Conservation (phyloP, 306 rosid genomes). For the Begonia fuchsioides region DNA sequence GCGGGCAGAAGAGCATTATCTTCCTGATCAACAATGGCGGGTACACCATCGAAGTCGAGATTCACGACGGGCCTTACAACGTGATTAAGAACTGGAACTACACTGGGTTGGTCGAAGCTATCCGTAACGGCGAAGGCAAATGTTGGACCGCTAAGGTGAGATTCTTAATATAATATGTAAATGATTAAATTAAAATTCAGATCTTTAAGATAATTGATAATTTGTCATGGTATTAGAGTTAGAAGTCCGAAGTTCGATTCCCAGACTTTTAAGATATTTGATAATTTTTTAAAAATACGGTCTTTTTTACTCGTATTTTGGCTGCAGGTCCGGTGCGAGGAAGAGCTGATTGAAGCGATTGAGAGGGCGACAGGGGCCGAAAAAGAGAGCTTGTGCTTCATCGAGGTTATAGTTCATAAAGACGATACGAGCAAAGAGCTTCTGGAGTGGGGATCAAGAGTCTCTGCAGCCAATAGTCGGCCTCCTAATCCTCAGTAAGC, state of each 20-base stretch:
- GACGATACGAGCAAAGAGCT: too few species aligned
- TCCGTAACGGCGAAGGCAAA: conserved; percentile 53
- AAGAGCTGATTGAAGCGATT: conserved; percentile 43
- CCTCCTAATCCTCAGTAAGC: conserved; percentile 28
- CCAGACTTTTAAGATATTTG: too few species aligned
- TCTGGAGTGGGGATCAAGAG: conserved; percentile 61
- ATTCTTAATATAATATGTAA: too few species aligned
- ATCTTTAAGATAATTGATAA: too few species aligned
- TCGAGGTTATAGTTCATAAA: conserved; percentile 51
- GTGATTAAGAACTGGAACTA: conserved; percentile 64
- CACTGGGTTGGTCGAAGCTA: conserved; percentile 44
- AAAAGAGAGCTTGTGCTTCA: conserved; percentile 40
- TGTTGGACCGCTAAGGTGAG: conserved; percentile 66
- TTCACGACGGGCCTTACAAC: conserved; percentile 58
- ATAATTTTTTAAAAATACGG: too few species aligned
- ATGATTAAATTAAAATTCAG: too few species aligned
- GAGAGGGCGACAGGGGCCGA: conserved; percentile 25
- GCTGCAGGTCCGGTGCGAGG: conserved; percentile 38
- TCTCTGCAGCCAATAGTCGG: conserved; percentile 23
- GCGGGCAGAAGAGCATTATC: conserved; percentile 34
- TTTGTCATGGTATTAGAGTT: too few species aligned
- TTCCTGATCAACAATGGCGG: conserved; percentile 62
- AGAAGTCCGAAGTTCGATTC: too few species aligned
- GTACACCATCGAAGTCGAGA: too few species aligned
- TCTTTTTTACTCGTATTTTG: neutral